Conservation (phyloP, 148 eudicot genomes). For the Tetragonia tetragonoides region DNA sequence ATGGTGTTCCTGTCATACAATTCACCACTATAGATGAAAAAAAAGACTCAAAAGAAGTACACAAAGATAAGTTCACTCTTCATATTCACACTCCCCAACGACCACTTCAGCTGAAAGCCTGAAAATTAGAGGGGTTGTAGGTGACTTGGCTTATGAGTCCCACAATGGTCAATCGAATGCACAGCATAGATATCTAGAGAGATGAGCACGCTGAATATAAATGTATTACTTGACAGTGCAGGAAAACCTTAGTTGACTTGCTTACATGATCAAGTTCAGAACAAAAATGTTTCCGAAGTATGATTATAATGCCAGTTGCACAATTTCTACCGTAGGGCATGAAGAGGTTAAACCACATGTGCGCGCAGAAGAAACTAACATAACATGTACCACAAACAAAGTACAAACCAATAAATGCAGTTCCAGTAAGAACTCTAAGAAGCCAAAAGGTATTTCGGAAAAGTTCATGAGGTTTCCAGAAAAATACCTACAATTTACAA, state of each 20-base stretch:
- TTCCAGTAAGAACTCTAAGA: background rate
- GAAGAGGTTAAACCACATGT: background rate
- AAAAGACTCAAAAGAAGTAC: background rate
- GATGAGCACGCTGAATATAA: background rate
- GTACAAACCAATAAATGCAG: background rate
- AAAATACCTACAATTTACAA: slow-evolving; percentile 9
- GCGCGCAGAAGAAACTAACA: background rate
- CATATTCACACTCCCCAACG: background rate
- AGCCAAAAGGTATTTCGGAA: background rate
- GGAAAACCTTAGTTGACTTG: background rate
- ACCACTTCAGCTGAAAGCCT: slow-evolving; percentile 1
- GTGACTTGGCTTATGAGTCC: no score
- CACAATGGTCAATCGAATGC: no score
- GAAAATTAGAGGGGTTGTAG: no score
- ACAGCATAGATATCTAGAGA: background rate
- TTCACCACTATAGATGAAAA: background rate
- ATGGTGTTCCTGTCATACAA: background rate
- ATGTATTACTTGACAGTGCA: background rate
- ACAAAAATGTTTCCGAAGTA: no score
- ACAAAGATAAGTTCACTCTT: background rate
- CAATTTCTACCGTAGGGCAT: background rate
- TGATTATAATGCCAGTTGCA: background rate
- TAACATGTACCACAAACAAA: background rate
- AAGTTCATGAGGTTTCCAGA: background rate
- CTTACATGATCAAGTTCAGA: background rate